Evolutionary conservation across 2,329 filamentous ascomycete species (phyloP).

Genomic region (Pleurostoma richardsiae): DNA sequence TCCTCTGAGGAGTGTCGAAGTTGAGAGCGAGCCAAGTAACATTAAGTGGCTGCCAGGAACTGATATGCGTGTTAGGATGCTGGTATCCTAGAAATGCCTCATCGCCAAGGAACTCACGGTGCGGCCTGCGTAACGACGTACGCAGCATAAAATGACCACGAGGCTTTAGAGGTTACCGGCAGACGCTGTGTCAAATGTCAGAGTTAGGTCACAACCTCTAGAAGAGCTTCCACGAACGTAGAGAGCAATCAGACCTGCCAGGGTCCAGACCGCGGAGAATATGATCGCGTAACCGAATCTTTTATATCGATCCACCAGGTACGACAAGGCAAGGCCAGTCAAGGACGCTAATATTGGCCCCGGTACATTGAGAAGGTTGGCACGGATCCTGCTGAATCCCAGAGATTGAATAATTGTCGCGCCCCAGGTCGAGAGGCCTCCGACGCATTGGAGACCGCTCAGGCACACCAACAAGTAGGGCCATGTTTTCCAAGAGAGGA

Average conservation of each 20-base stretch:
- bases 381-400: constrained; percentile 13
- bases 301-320: constrained; percentile 12
- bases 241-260: constrained; percentile 14
- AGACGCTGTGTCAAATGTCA: constrained; percentile 5
- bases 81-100: too few species aligned
- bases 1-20: constrained; percentile 12
- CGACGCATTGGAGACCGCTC: constrained; percentile 12
- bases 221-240: constrained; percentile 7
- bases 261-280: constrained; percentile 12
- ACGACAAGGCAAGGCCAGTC: constrained; percentile 9
- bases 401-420: constrained; percentile 13
- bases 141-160: constrained; percentile 15
- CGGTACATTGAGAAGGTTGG: constrained; percentile 13
- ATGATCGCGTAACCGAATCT: constrained; percentile 13
- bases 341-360: constrained; percentile 10
- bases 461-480: constrained; percentile 14
- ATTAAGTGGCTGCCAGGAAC: constrained; percentile 13
- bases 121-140: constrained; percentile 12
- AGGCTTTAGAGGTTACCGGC: constrained; percentile 11
- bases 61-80: not conserved
- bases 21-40: constrained; percentile 14
- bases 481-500: constrained; percentile 13
- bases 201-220: not conserved
- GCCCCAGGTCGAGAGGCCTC: constrained; percentile 12
- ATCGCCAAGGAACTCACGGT: constrained; percentile 3